Conservation (phyloP, 225 moss, liverwort and hornwort genomes). For the Asterella californica region DNA sequence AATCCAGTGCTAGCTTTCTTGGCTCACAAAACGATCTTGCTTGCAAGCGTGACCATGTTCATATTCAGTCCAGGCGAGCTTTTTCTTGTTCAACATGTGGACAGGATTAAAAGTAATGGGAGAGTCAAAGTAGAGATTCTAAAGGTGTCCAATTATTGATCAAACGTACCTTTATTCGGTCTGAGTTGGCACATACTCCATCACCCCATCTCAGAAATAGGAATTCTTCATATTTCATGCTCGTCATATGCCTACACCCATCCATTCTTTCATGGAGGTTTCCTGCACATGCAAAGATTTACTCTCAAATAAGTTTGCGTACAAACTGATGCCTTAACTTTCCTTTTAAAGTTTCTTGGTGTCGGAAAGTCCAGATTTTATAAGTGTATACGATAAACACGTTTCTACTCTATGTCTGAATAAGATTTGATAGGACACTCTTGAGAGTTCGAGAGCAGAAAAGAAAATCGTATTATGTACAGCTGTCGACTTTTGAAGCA, state of each 20-base stretch:
- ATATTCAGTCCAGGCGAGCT: not conserved
- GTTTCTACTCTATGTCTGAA: no score
- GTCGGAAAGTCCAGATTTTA: not conserved
- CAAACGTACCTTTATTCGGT: not conserved
- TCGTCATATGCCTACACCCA: not conserved
- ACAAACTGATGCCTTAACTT: no score
- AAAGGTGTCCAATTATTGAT: conserved; percentile 1
- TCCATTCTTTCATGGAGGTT: not conserved
- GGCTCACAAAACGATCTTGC: not conserved
- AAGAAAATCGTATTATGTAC: no score
- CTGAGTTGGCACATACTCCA: not conserved
- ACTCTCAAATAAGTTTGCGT: not conserved
- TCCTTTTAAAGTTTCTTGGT: not conserved
- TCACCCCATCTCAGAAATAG: not conserved
- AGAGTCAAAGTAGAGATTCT: not conserved
- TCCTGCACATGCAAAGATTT: not conserved
- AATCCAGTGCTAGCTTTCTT: not conserved
- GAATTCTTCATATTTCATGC: not conserved
- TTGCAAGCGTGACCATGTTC: not conserved
- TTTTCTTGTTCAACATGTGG: not conserved
- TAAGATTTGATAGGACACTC: no score
- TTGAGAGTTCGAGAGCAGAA: no score
- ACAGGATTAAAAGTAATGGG: not conserved
- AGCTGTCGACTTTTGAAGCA: no score
- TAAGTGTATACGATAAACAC: no score